Evolutionary conservation across 2,329 filamentous ascomycete genomes (phyloP), one percentile per base, ranked within the genome.

Genomic region (Diaporthe sp.): DNA sequence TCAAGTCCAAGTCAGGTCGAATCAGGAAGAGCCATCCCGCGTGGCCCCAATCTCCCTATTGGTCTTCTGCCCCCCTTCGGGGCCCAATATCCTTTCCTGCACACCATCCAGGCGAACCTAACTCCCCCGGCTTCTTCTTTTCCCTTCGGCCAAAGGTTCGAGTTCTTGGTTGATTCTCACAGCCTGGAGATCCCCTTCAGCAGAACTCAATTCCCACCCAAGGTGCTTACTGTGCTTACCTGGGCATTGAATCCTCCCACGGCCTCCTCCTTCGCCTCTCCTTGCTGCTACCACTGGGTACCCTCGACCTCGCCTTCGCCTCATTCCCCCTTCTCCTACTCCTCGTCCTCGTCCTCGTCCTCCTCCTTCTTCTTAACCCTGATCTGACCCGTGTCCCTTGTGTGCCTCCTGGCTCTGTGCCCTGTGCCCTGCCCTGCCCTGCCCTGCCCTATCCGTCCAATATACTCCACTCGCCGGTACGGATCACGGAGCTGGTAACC

Each of bases 151-250:
- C 61, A 51, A 25, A 66, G 61, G 44, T 22, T 44, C 44, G 44
- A 51, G 63, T 51, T 44, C 51, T 66, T 51, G 63, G 44, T 66
- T 37, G n/a, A 66, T 51, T 51, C 63, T 66, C 44, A 51, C 63
- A 17, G 63, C 63, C 61, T 66, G 30, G 42, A n/a, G 15, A 30
- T 37, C 30, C 63, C 44, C 37, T 66, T 25, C 35, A 42, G 35
- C 56, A 42, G 35, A 66, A 51, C 63, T 51, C 63, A 51, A 66
- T 66, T 51, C 63, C 63, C 63, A 66, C 63, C 63, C 63, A 66
- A 66, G 63, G 63, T 66, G 63, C 63, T 66, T 50, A 66, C 63
- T 66, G 63, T 66, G 63, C 63, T 66, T 66, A 66, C 63, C 44
- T 66, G 42, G 27, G 37, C 44, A 25, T 66, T 32, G 30, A 51